Evolutionary conservation across 2,329 filamentous ascomycete genomes (phyloP).

Genomic region (Neurospora sp.): DNA sequence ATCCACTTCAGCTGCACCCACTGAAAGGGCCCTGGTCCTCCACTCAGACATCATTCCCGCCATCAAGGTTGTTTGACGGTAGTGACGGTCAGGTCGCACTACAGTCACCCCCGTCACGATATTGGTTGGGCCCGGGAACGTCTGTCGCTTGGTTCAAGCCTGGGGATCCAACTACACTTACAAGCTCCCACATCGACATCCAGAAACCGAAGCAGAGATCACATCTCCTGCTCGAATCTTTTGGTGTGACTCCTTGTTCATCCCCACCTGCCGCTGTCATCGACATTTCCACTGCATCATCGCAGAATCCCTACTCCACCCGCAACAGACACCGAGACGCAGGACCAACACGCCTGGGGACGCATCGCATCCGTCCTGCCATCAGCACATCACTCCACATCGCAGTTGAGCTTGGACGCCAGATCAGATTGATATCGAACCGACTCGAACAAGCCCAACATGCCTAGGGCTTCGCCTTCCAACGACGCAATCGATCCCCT

Average conservation of each 20-base stretch:
- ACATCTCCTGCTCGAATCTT: neutral
- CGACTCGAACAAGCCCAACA: constrained; percentile 18
- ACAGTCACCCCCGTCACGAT: neutral
- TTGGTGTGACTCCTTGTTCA: neutral
- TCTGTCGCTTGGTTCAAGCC: neutral
- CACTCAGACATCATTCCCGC: neutral
- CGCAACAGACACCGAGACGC: neutral
- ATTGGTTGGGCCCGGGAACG: neutral
- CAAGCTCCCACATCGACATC: neutral
- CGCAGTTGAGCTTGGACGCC: neutral
- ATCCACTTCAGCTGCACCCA: neutral
- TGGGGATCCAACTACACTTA: neutral
- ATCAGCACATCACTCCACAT: neutral
- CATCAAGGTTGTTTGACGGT: neutral
- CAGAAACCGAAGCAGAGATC: neutral
- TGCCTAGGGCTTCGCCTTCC: constrained; percentile 35
- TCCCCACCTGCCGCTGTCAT: neutral
- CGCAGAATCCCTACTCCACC: neutral
- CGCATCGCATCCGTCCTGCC: neutral
- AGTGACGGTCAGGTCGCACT: neutral
- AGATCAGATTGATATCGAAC: neutral
- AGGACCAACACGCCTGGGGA: neutral
- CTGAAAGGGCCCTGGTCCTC: neutral
- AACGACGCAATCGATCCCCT: constrained; percentile 29
- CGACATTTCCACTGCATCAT: neutral